Percentiles rank a stretch among this genome's conserved stretches.
phyloP scores from a whole-genome alignment of 441 rosid species.

The Pelargonium australe region DNA sequence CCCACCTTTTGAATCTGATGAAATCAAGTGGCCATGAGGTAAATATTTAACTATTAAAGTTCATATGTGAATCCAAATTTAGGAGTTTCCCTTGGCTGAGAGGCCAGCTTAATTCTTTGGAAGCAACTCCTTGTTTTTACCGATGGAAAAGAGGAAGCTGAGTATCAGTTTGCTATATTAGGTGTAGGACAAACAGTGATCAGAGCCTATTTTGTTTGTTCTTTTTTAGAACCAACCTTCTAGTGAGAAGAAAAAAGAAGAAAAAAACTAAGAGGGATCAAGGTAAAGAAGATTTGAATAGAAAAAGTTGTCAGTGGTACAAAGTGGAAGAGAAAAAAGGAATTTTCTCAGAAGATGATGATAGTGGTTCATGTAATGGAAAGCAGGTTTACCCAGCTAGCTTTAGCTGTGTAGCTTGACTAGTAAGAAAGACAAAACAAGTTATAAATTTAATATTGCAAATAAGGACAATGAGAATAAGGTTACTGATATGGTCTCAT shows the following conservation, averaged over 20 bases:
- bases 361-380: slow-evolving; percentile 2
- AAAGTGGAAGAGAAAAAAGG: not conserved
- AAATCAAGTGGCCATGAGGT: slow-evolving; percentile 16
- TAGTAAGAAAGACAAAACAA: slow-evolving; percentile 14
- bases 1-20: slow-evolving; percentile 16
- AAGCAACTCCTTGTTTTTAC: too few relatives aligned
- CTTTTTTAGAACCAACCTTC: too few relatives aligned
- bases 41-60: not conserved
- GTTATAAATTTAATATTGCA: slow-evolving; percentile 13
- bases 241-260: too few relatives aligned
- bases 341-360: slow-evolving; percentile 1
- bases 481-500: slow-evolving; percentile 43
- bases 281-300: not conserved
- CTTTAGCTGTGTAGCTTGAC: slow-evolving; percentile 34
- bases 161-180: too few relatives aligned
- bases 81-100: too few relatives aligned
- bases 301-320: not conserved
- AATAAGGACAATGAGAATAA: slow-evolving; percentile 26
- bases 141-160: too few relatives aligned
- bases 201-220: too few relatives aligned
- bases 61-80: not conserved
- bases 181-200: too few relatives aligned
- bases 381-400: slow-evolving; percentile 32
- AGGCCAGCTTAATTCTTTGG: too few relatives aligned
- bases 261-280: too few relatives aligned